phyloP scores from a whole-genome alignment of 108 stramenopile genomes.

The Pseudonitzschia pungens region DNA sequence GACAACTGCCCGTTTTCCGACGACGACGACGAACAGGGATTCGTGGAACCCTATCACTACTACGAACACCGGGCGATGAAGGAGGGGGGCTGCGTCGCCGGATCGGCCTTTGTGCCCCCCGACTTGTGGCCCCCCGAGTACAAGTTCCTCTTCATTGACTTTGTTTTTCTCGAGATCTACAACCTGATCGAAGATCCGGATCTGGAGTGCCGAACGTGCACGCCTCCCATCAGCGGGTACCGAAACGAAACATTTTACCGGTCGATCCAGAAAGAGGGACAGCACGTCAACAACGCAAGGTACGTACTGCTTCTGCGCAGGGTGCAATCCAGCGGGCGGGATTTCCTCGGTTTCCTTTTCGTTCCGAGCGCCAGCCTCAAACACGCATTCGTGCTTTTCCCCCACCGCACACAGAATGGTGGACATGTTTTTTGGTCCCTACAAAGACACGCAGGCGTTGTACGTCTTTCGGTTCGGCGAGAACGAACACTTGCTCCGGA shows the following conservation, averaged over 20 bases:
- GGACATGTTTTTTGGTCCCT: not conserved
- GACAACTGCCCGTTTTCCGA: not conserved
- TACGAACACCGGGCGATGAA: constrained; percentile 14
- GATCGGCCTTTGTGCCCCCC: constrained; percentile 28
- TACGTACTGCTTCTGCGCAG: not conserved
- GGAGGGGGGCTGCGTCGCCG: constrained; percentile 19
- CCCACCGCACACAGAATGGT: constrained; percentile 1
- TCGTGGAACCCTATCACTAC: constrained; percentile 23
- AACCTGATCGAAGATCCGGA: constrained; percentile 9
- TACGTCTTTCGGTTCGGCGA: constrained; percentile 1
- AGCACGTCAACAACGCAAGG: constrained; percentile 10
- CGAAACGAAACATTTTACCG: constrained; percentile 6
- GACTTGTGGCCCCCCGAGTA: constrained; percentile 4
- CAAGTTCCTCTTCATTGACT: constrained; percentile 13
- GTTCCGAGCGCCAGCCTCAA: not conserved
- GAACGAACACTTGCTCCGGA: not conserved
- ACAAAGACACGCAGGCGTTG: constrained; percentile 10
- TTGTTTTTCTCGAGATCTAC: constrained; percentile 14
- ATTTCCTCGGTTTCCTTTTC: not conserved
- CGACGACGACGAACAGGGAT: constrained; percentile 1
- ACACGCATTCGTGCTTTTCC: not conserved
- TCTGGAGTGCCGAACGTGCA: not conserved
- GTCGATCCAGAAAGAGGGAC: not conserved
- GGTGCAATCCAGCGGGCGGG: too few species aligned
- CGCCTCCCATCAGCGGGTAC: constrained; percentile 4